Conservation (phyloP, 306 rosid species). For the Vicia sativa region DNA sequence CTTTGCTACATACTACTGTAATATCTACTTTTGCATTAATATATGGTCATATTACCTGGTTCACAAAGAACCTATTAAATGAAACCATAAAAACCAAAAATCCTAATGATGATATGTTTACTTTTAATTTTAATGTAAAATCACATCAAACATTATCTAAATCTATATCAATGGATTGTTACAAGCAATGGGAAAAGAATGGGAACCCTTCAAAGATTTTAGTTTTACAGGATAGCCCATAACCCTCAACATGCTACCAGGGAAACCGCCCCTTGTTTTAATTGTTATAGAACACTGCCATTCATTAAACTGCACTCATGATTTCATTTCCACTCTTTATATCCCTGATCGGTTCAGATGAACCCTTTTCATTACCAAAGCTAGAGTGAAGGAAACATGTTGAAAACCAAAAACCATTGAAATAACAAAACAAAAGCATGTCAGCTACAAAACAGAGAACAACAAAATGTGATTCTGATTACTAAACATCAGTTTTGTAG, state of each 20-base stretch:
- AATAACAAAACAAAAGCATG: no score
- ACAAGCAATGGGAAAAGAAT: neutral
- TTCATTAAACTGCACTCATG: constrained; percentile 24
- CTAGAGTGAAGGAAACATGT: neutral
- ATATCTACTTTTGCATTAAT: neutral
- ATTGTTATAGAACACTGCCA: neutral
- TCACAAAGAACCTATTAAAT: neutral
- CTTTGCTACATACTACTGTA: constrained; percentile 9
- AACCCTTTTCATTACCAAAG: constrained; percentile 25
- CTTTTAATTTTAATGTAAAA: constrained; percentile 13
- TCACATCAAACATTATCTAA: constrained; percentile 7
- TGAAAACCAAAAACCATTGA: neutral
- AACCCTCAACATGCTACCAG: constrained; percentile 18
- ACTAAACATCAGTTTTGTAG: constrained; percentile 3
- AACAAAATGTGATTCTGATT: constrained; percentile 20
- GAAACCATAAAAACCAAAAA: constrained; percentile 14
- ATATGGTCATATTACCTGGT: neutral
- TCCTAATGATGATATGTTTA: constrained; percentile 10
- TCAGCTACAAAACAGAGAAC: neutral
- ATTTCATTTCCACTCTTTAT: constrained; percentile 10
- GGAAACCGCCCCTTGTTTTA: neutral
- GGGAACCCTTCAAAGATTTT: neutral
- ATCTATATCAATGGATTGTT: constrained; percentile 2
- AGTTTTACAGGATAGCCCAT: constrained; percentile 26
- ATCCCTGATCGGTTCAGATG: constrained; percentile 16